These are phyloP conservation scores for Hygrophorus pudorinus DNA, from an alignment of 768 basidiomycete genomes.

Conservation along the genomic window DNA sequence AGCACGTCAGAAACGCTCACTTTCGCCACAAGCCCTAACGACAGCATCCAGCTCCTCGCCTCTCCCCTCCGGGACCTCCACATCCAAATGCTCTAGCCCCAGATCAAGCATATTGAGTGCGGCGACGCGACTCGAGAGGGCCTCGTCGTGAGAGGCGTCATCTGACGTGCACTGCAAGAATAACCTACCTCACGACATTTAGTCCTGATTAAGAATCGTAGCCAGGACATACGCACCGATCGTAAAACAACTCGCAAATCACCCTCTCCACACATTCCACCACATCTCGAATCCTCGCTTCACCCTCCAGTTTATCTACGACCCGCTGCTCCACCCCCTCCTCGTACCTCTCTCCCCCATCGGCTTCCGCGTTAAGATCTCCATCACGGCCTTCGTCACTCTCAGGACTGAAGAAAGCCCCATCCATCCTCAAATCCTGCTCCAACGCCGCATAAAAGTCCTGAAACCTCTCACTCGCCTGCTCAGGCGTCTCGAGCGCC, in stretches of 20 bases:
- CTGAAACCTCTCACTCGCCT: slow-evolving; percentile 48
- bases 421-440: slow-evolving; percentile 43
- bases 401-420: slow-evolving; percentile 24
- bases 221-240: slow-evolving; percentile 41
- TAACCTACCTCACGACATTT: slow-evolving; percentile 33
- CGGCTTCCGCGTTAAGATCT: too few relatives aligned
- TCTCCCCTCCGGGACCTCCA: slow-evolving; percentile 49
- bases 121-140: slow-evolving; percentile 79
- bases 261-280: slow-evolving; percentile 69
- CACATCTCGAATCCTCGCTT: slow-evolving; percentile 42
- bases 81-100: slow-evolving; percentile 78
- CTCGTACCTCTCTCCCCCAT: too few relatives aligned
- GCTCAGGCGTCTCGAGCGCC: slow-evolving; percentile 39
- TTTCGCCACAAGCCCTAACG: slow-evolving; percentile 65
- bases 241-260: slow-evolving; percentile 71
- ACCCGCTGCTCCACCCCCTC: slow-evolving; percentile 23
- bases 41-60: slow-evolving; percentile 50
- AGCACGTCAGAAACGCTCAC: slow-evolving; percentile 31
- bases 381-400: slow-evolving; percentile 18
- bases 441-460: slow-evolving; percentile 60
- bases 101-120: slow-evolving; percentile 90
- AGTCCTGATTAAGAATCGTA: background rate
- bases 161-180: slow-evolving; percentile 60
- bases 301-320: slow-evolving; percentile 27
- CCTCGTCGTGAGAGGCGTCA: slow-evolving; percentile 84